Conservation (phyloP, 768 basidiomycete species). For the Lentinula raphanica region DNA sequence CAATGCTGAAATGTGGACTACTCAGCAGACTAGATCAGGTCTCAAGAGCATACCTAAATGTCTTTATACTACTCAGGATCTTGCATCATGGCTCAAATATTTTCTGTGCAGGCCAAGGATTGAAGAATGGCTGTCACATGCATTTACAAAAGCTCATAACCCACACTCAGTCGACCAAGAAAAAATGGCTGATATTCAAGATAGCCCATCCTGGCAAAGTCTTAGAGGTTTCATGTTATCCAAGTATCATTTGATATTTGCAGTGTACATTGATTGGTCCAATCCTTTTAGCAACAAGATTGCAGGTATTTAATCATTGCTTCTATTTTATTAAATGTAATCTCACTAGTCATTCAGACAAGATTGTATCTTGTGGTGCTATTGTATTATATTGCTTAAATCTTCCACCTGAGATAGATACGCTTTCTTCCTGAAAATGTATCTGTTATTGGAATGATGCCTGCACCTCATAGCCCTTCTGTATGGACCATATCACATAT, state of each 20-base stretch:
- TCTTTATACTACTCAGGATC: too few species aligned
- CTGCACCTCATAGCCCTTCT: conserved; percentile 24
- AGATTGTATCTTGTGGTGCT: conserved; percentile 20
- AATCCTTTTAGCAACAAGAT: conserved; percentile 24
- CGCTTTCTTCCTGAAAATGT: conserved; percentile 27
- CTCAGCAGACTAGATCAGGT: too few species aligned
- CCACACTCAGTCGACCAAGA: too few species aligned
- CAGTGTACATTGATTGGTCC: conserved; percentile 31
- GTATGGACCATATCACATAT: conserved; percentile 16
- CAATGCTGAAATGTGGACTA: conserved; percentile 15
- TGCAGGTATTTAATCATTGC: conserved; percentile 16
- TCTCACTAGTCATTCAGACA: not conserved
- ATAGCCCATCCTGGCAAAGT: too few species aligned
- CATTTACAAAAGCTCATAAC: too few species aligned
- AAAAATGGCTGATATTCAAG: too few species aligned
- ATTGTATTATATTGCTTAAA: conserved; percentile 30
- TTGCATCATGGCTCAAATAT: too few species aligned
- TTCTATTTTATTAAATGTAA: not conserved
- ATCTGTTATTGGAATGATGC: conserved; percentile 27
- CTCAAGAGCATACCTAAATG: too few species aligned
- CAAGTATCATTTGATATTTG: conserved; percentile 20
- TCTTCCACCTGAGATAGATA: conserved; percentile 21
- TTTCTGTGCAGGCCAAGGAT: too few species aligned
- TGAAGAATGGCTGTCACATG: too few species aligned
- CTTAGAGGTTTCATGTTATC: too few species aligned